Base-by-base conservation (phyloP, 805 yeast genomes). In the Zygoascus bituminiphila region DNA sequence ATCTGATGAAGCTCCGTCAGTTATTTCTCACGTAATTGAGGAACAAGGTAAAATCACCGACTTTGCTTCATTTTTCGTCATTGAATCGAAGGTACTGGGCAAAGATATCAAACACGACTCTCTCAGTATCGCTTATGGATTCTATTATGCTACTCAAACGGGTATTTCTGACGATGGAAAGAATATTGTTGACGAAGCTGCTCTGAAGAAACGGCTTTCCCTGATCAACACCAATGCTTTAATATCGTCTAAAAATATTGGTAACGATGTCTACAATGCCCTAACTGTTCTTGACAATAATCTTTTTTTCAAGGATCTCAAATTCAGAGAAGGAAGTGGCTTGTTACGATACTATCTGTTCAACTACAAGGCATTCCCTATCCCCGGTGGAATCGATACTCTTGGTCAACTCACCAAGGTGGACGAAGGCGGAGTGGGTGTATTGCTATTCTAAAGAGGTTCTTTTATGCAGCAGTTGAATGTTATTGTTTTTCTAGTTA, bases 281-380 rank as follows among this genome's bases (percentile, higher is more conserved):
- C 72, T 93, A 53, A 80, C 97, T 0, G 74, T 88, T 9, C 95
- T 88, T 68, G 98, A 93, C 62, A 93, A 93, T 64, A 74, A 88
- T 14, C 68, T 84, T 51, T 88, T 93, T 68, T 71, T 93, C 55
- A 82, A 86, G 22, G 81, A 84, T 36, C 74, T 85, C 67, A 86
- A 87, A 63, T 93, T 93, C 64, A 96, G 96, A 29, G 77, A 79
- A 44, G 98, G 98, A 40, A 98, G 91, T 64, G 98, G 98, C 0
- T 77, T 78, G 61, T 74, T 93, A 61, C 85, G 93, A 66, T 93
- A 84, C 66, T 93, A 93, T 63, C 69, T 93, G 54, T 93, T 93
- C 76, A 93, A 93, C 66, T 93, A 88, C 72, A 81, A 74, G 61
- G 82, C 95, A 4, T 78, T 78, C 66, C 88, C 88, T 2, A 77